These are phyloP conservation scores for Taphrina deformans DNA, from an alignment of 1,139 yeast genomes.

Conservation along the genomic window DNA sequence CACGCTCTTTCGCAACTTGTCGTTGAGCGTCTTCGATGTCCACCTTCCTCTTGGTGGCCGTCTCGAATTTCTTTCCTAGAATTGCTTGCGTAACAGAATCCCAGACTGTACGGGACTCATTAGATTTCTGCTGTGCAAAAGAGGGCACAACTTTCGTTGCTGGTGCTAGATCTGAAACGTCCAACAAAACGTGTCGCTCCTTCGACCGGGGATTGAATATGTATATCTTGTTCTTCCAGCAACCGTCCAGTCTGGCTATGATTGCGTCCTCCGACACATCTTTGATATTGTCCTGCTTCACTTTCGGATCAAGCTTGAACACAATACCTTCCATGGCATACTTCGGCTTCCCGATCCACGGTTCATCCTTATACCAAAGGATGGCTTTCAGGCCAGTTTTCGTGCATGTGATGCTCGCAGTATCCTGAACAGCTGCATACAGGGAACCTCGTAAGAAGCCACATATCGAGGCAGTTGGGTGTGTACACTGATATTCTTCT, in stretches of 20 bases:
- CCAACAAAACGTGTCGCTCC: conserved; percentile 33
- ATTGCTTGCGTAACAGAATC: conserved; percentile 67
- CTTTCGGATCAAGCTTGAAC: conserved; percentile 60
- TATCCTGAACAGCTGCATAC: conserved; percentile 71
- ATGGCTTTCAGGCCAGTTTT: conserved; percentile 52
- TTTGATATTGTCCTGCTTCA: conserved; percentile 57
- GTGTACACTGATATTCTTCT: conserved; percentile 64
- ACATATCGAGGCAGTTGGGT: conserved; percentile 79
- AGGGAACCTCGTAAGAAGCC: conserved; percentile 66
- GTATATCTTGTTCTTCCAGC: conserved; percentile 33
- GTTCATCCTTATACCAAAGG: conserved; percentile 69
- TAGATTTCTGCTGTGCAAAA: conserved; percentile 59
- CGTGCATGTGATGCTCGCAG: conserved; percentile 56
- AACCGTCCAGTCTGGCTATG: conserved; percentile 33
- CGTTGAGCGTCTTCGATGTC: conserved; percentile 66
- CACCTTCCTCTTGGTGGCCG: conserved; percentile 62
- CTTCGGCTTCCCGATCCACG: conserved; percentile 72
- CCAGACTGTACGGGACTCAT: conserved; percentile 76
- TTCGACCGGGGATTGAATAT: conserved; percentile 19
- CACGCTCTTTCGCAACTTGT: conserved; percentile 59
- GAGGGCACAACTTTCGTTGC: conserved; percentile 45
- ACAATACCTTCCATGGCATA: conserved; percentile 48
- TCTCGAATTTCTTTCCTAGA: conserved; percentile 58
- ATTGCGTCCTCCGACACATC: conserved; percentile 37
- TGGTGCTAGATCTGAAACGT: conserved; percentile 27